Base-by-base conservation (phyloP, 2,329 filamentous ascomycete genomes). In the Clonostachys sp. region DNA sequence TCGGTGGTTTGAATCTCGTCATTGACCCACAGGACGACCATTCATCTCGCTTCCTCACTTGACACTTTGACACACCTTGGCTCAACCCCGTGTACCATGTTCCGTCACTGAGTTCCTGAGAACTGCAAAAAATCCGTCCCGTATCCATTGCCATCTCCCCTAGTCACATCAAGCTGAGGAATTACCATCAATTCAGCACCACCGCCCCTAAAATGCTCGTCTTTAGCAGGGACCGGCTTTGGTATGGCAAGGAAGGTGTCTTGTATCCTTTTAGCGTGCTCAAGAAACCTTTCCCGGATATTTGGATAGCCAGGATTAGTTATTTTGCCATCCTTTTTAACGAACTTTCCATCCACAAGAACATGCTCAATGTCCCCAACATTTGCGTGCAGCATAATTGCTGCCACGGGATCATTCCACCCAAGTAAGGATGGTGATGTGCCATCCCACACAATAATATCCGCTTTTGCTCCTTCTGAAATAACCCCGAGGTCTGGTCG, bases 381-480 rank as follows among this genome's bases (percentile, higher is more conserved):
- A 46, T 68, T 74, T 1, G 76, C 70, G 49, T 82, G 78, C 35
- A 83, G 59, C 24, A 83, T 71, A 1, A 83, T 63, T 0, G 79
- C 79, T 0, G 78, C 78, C 5, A 83, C 67, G 0, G 77, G 75
- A 48, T 82, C 77, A 7, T 52, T 61, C 75, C 77, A 81, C 4
- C 78, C 78, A 1, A 81, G 61, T 55, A 82, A 61, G 1, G 65
- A 63, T 0, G 77, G 76, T 0, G 70, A 66, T 2, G 67, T 61
- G 0, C 73, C 75, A 48, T 80, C 66, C 62, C 74, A 81, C 1
- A 81, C 65, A 0, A 80, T 64, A 1, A 82, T 45, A 52, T 82
- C 78, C 0, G 77, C 77, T 56, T 78, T 78, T 12, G 77, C 75
- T 5, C 77, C 77, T 2, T 59, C 58, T 1, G 56, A 56, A 18